These are phyloP conservation scores for Monosporozyma yasuniensis DNA, from an alignment of 805 yeast genomes.

Conservation along the genomic window DNA sequence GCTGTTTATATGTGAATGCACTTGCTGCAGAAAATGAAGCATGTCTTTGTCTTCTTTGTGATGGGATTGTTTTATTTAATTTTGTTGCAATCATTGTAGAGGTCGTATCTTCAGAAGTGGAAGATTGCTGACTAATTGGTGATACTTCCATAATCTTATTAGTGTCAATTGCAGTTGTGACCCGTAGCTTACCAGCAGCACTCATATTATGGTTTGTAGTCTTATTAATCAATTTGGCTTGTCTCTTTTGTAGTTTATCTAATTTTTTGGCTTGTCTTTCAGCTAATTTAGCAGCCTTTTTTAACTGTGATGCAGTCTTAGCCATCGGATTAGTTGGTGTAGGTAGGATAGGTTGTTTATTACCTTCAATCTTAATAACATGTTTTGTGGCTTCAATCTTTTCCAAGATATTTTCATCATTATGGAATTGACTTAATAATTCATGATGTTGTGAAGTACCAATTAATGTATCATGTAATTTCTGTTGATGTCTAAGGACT, in stretches of 20 bases:
- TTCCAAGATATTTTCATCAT: background rate
- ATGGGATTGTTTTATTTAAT: constrained; percentile 5
- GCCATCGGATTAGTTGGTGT: constrained; percentile 26
- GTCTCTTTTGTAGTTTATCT: constrained; percentile 3
- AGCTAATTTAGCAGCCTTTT: constrained; percentile 20
- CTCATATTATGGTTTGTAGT: background rate
- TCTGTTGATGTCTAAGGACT: constrained; percentile 89
- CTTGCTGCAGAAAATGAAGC: constrained; percentile 39
- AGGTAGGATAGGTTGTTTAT: constrained; percentile 33
- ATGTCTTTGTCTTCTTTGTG: constrained; percentile 27
- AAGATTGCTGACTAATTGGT: background rate
- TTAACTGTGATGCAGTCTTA: constrained; percentile 26
- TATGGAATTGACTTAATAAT: background rate
- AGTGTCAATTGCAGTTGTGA: background rate
- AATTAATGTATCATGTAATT: constrained; percentile 55
- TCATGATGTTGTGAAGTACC: constrained; percentile 5
- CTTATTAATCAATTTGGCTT: background rate
- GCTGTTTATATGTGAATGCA: constrained; percentile 29
- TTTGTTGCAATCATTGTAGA: background rate
- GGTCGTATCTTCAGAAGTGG: background rate
- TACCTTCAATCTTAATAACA: constrained; percentile 33
- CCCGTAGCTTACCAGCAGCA: background rate
- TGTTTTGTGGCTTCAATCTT: constrained; percentile 14
- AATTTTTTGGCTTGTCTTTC: constrained; percentile 5
- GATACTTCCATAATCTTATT: background rate